Base-by-base conservation (phyloP, 257 asterid species). In the Paraleonurus japonicus region DNA sequence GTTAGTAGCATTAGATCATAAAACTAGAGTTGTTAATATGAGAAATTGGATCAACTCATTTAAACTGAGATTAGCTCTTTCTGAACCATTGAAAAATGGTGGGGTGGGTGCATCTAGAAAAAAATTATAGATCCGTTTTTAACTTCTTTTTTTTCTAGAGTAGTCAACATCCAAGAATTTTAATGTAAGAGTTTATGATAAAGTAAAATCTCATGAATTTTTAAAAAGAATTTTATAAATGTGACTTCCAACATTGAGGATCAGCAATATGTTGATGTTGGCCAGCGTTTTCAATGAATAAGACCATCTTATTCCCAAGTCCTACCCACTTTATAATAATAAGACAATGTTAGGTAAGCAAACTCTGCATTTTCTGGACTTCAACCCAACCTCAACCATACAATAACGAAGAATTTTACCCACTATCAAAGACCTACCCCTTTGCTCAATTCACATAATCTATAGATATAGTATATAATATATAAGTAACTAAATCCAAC, bases 281-380 rank as follows among this genome's bases (percentile, higher is more conserved):
- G 47, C 1, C 15, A 1, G 47, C 47, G n/a, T 11, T 39, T 0
- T 39, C 4, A 39, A 8, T 35, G 43, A 28, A 32, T 1, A 32
- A 4, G 0, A 32, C 9, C 0, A 6, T 32, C 37, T 32, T 32
- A 4, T 1, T 32, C 13, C 43, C 2, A 8, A n/a, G n/a, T n/a
- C n/a, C 37, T 32, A 35, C 43, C 43, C 9, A 35, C 1, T 35
- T 35, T 35, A 35, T 8, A 35, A 35, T 32, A 32, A 32, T 4
- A 43, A 13, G 19, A 43, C 43, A 6, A 11, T 8, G 10, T 16
- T 13, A 10, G 73, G 32, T 69, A 13, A 55, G 55, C 74, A 12
- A 50, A 69, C 57, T 37, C 1, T 33, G 37, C 24, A 22, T 35
- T 69, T 45, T 67, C 65, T 53, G 51, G 71, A 64, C 65, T 62